Evolutionary conservation across 208 protist genomes (phyloP), one percentile per base, ranked within the genome.

Genomic region (Crithidia bombi): DNA sequence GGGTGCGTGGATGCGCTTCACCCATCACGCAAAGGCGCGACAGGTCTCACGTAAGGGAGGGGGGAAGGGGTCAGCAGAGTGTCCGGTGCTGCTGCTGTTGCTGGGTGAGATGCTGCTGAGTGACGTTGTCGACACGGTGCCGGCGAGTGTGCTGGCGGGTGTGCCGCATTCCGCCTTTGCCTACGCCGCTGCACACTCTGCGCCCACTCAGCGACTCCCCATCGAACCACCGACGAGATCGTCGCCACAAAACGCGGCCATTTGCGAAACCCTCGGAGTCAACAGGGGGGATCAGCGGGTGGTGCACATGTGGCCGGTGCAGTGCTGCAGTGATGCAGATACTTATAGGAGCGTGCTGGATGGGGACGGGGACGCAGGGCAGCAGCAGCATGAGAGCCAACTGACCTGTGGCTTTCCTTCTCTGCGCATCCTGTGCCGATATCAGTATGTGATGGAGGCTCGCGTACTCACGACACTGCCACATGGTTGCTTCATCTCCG

Each of bases 51-150:
- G 36, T 3, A 15, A 56, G 15, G 9, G 1, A 17, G 9, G 52
- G 9, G 33, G 28, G 51, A 23, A 0, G 33, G n/a, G 17, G 23
- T 7, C 33, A 6, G 51, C 25, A 39, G 30, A 5, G 23, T 6
- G 9, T 38, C 12, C 52, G 6, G 33, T 58, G n/a, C 52, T 3
- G 19, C 12, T 33, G 6, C n/a, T 58, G n/a, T 33, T 3, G 19
- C 32, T 63, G 39, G 58, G 71, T 3, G 71, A 77, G 54, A 39
- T 77, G 63, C 23, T 77, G 25, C 39, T 71, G 17, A 33, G 71
- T 17, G 46, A 70, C 35, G 55, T 36, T 14, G n/a, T 43, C 19
- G 64, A 77, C 33, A 30, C 21, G 11, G 66, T 57, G 46, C 44
- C 66, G 23, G 52, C 49, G 0, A 39, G 49, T 0, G 49, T 73